A percentile compares a stretch with the other conserved stretches of the same genome.
phyloP scores from a whole-genome alignment of 1,139 yeast genomes.

The Insectozyma bohioensis region DNA sequence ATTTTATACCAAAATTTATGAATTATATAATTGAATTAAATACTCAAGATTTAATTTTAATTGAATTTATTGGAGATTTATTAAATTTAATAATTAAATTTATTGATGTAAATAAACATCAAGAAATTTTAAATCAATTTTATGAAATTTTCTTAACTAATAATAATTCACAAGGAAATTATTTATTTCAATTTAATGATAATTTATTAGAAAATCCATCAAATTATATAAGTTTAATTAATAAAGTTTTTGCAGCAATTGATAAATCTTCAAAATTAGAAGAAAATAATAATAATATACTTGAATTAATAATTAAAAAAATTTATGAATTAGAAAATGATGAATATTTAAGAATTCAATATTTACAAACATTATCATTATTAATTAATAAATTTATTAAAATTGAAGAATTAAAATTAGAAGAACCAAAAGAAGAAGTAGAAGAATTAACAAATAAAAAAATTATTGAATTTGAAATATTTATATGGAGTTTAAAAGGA shows the following conservation, averaged over 20 bases:
- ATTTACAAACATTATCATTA: slow-evolving; percentile 58
- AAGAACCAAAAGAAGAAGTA: slow-evolving; percentile 6
- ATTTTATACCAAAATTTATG: slow-evolving; percentile 35
- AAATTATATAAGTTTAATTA: slow-evolving; percentile 47
- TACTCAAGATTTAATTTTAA: slow-evolving; percentile 12
- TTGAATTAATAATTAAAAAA: slow-evolving; percentile 19
- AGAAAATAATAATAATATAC: slow-evolving; percentile 10
- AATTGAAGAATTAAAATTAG: slow-evolving; percentile 1
- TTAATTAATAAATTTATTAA: slow-evolving; percentile 49
- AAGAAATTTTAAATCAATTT: slow-evolving; percentile 35
- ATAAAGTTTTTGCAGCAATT: slow-evolving; percentile 50
- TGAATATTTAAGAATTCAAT: slow-evolving; percentile 48
- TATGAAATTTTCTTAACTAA: slow-evolving; percentile 20
- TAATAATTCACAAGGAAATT: too few relatives aligned
- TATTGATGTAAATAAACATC: slow-evolving; percentile 38
- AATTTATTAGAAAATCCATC: slow-evolving; percentile 33
- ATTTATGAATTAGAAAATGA: slow-evolving; percentile 16
- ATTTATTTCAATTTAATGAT: slow-evolving; percentile 12
- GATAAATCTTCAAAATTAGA: slow-evolving; percentile 31
- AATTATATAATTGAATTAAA: slow-evolving; percentile 14
- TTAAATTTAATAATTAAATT: slow-evolving; percentile 38
- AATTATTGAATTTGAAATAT: slow-evolving; percentile 48
- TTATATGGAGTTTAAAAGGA: slow-evolving; percentile 74
- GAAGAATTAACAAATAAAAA: too few relatives aligned
- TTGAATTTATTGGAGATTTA: slow-evolving; percentile 38